Conservation (phyloP, 2,329 filamentous ascomycete species). For the Ophiostoma perfectum region DNA sequence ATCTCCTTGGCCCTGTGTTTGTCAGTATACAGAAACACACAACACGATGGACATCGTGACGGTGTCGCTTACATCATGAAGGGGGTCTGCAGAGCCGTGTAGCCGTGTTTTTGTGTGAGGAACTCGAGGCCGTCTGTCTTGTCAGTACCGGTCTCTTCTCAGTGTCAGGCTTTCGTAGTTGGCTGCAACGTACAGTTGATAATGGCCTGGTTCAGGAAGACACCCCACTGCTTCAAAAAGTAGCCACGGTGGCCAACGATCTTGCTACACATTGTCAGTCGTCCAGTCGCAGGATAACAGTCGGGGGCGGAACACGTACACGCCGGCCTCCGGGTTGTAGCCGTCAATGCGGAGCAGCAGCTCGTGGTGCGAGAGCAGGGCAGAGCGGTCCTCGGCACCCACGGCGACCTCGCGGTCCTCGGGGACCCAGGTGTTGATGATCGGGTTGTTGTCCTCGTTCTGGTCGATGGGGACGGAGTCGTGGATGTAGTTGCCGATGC, state of each 20-base stretch:
- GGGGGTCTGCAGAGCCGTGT: constrained; percentile 76
- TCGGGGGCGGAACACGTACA: constrained; percentile 32
- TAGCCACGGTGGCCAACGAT: constrained; percentile 92
- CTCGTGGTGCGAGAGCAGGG: constrained; percentile 86
- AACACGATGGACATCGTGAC: no score
- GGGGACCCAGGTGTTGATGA: constrained; percentile 74
- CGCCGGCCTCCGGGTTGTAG: constrained; percentile 86
- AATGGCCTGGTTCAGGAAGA: constrained; percentile 67
- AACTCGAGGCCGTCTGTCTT: constrained; percentile 70
- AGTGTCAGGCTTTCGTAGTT: background rate
- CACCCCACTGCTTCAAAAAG: constrained; percentile 82
- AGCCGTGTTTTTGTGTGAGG: constrained; percentile 66
- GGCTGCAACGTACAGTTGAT: constrained; percentile 59
- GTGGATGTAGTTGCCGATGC: constrained; percentile 88
- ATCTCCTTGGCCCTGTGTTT: constrained; percentile 60
- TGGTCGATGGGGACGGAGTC: constrained; percentile 76
- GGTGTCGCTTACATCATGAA: constrained; percentile 66
- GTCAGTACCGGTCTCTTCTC: background rate
- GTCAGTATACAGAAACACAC: background rate
- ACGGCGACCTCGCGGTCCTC: constrained; percentile 56
- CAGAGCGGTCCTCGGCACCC: constrained; percentile 56
- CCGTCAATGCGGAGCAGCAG: constrained; percentile 82
- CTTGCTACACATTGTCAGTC: constrained; percentile 45
- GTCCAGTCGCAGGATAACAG: no score
- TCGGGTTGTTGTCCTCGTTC: constrained; percentile 81